Base-by-base conservation (phyloP, 2,329 filamentous ascomycete species). In the Knufia fluminis region DNA sequence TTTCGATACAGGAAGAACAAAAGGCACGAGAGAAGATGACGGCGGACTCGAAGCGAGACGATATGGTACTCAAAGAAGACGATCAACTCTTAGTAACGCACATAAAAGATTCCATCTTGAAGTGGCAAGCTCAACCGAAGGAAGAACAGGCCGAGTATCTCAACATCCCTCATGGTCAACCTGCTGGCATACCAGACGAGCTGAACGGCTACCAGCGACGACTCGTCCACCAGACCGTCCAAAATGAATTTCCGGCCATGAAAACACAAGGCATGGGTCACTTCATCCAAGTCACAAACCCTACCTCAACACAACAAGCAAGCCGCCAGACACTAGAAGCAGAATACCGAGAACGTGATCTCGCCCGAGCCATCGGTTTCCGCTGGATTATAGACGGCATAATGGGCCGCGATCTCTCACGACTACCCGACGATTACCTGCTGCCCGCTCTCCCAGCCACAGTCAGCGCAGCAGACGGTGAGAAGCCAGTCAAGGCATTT, bases 221-320 rank as follows among this genome's bases (percentile, higher is more conserved):
- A 28, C 68, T 86, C 4, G 72, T 85, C 1, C 78, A 85, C 59
- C 80, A 85, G 57, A 68, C 84, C 10, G 72, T 86, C n/a, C 72
- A 78, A 10, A 73, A 72, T 12, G 80, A 85, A 55, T 86, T 68
- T 49, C 68, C 69, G 1, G 56, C 53, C 19, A 55, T 73, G 39
- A 66, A 66, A 26, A 66, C 69, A 2, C 59, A 67, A 10, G 61
- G 64, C 10, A 64, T 62, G 48, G 52, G 59, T 7, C 58, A 60
- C 12, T 72, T 69, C 52, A 58, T 73, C 3, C 68, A 69, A 46
- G 64, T 74, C 31, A 60, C 68, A 10, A 54, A 61, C 3, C 66
- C 63, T 26, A 62, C 71, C 43, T 57, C 64, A 39, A 51, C 62
- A 20, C 60, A 66, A 12, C 68, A 59, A 44, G 55, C 49, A 17